A percentile compares a stretch with the other conserved stretches of the same genome.
Evolutionary conservation across 192 early-diverging fungal species (phyloP).

Genomic region (Podila verticillata): DNA sequence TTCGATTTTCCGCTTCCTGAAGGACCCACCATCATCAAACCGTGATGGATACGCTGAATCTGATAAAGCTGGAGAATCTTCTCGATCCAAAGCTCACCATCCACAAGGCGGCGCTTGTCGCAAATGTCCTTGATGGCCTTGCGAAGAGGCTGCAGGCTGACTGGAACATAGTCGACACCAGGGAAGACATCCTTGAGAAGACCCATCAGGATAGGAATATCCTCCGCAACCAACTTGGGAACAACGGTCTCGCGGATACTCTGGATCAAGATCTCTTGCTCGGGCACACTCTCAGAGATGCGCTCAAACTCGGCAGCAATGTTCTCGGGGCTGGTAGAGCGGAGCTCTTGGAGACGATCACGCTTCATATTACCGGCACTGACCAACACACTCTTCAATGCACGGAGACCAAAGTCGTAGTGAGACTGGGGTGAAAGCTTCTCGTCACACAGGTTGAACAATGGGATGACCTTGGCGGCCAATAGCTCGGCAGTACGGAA

Average conservation of each 20-base stretch:
- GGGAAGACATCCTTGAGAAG: constrained; percentile 96
- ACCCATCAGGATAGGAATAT: constrained; percentile 86
- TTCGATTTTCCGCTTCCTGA: constrained; percentile 95
- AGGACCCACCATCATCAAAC: constrained; percentile 99
- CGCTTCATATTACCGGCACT: constrained; percentile 99
- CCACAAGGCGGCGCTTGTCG: constrained; percentile 74
- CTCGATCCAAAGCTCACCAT: constrained; percentile 88
- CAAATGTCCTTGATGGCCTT: constrained; percentile 82
- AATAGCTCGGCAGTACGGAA: constrained; percentile 95
- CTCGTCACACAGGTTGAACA: constrained; percentile 95
- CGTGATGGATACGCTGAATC: constrained; percentile 98
- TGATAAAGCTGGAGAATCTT: constrained; percentile 99
- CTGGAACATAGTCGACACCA: constrained; percentile 83
- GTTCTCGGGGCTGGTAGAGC: constrained; percentile 52
- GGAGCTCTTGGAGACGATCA: constrained; percentile 69
- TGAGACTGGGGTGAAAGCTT: constrained; percentile 96
- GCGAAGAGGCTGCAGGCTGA: constrained; percentile 80
- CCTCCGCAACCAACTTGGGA: constrained; percentile 98
- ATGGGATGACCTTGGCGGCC: constrained; percentile 95
- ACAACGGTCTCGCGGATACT: constrained; percentile 97
- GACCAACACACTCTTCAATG: constrained; percentile 98
- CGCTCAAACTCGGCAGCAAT: constrained; percentile 54
- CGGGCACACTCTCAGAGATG: constrained; percentile 73
- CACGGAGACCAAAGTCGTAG: constrained; percentile 99
- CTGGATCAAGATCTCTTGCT: constrained; percentile 96